Evolutionary conservation across 306 rosid genomes (phyloP).

Genomic region (Cucurbita pepo): DNA sequence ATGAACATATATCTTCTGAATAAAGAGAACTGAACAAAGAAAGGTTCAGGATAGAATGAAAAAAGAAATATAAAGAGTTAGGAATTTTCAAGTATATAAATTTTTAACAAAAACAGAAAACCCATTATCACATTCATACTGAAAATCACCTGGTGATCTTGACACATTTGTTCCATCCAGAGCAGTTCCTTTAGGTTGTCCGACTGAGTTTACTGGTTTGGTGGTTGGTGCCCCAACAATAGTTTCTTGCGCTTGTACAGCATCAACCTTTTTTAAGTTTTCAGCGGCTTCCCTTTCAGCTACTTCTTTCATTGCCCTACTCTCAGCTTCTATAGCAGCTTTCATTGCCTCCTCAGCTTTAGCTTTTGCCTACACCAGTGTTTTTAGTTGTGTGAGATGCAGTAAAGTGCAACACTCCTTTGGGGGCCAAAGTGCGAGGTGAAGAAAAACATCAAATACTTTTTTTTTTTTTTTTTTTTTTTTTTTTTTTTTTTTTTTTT

Average conservation of each 20-base stretch:
- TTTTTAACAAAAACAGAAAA: background rate
- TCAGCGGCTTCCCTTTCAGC: constrained; percentile 27
- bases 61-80: background rate
- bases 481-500: background rate
- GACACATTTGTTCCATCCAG: constrained; percentile 1
- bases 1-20: background rate
- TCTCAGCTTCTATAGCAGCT: constrained; percentile 63
- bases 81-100: background rate
- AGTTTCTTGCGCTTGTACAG: constrained; percentile 22
- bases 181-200: constrained; percentile 19
- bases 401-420: background rate
- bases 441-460: background rate
- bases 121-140: background rate
- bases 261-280: constrained; percentile 19
- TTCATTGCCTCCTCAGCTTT: constrained; percentile 66
- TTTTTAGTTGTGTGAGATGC: background rate
- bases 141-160: constrained; percentile 9
- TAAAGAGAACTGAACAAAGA: background rate
- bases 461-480: background rate
- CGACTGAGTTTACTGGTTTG: constrained; percentile 15
- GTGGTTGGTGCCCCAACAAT: constrained; percentile 5
- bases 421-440: background rate
- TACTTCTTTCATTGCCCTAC: constrained; percentile 39
- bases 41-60: background rate
- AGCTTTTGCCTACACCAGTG: constrained; percentile 39